Evolutionary conservation across 1,284 basidiomycete species (phyloP).

Genomic region (Puccinia horiana): DNA sequence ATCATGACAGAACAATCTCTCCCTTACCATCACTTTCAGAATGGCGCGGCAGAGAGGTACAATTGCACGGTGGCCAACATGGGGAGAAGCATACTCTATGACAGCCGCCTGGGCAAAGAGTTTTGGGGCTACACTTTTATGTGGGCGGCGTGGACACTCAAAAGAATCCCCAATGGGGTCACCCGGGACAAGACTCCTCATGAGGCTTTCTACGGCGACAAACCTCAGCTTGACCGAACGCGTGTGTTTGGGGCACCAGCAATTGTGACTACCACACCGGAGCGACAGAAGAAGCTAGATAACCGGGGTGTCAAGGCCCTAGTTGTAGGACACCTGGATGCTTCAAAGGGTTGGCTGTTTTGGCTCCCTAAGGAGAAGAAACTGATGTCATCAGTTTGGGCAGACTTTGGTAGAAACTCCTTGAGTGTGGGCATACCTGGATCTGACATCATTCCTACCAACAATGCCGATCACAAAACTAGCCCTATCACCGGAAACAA

Average conservation of each 20-base stretch:
- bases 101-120: not conserved
- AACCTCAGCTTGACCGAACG: not conserved
- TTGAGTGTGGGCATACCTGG: too few relatives aligned
- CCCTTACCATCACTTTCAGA: slow-evolving; percentile 15
- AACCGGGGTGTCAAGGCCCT: not conserved
- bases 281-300: not conserved
- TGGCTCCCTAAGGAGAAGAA: not conserved
- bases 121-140: slow-evolving; percentile 4
- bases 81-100: not conserved
- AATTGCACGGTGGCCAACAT: slow-evolving; percentile 4
- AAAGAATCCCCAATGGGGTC: not conserved
- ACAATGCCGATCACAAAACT: too few relatives aligned
- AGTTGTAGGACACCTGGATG: not conserved
- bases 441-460: too few relatives aligned
- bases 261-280: not conserved
- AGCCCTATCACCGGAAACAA: too few relatives aligned
- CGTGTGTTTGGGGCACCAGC: not conserved
- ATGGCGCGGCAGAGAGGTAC: not conserved
- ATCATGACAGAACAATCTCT: not conserved
- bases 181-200: not conserved
- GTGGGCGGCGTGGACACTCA: not conserved
- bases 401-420: not conserved
- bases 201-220: not conserved
- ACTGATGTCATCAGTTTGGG: not conserved
- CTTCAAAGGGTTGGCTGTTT: slow-evolving; percentile 4